Percentiles rank a stretch among this genome's conserved stretches.
These are phyloP conservation scores for Pythium monospermum DNA, from an alignment of 352 stramenopile genomes.

Conservation along the genomic window DNA sequence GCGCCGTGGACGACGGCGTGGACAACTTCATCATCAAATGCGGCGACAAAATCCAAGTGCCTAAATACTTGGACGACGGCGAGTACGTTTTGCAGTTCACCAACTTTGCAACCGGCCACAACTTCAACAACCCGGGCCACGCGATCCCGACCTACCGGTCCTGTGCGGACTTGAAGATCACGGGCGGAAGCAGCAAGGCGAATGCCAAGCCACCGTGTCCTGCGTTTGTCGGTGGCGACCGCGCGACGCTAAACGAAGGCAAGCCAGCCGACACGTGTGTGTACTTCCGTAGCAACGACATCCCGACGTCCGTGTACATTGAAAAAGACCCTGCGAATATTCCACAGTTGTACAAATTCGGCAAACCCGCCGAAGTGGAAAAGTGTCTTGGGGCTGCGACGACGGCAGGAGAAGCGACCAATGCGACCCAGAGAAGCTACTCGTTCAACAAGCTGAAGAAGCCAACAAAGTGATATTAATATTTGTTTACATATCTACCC, in stretches of 20 bases:
- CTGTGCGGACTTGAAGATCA: conserved; percentile 20
- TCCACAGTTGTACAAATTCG: conserved; percentile 10
- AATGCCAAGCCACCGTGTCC: conserved; percentile 5
- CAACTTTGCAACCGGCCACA: conserved; percentile 13
- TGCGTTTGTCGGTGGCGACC: conserved; percentile 18
- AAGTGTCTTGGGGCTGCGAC: too few relatives aligned
- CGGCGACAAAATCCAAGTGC: conserved; percentile 18
- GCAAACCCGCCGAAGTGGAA: conserved; percentile 3
- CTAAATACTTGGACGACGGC: conserved; percentile 12
- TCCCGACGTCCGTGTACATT: neutral
- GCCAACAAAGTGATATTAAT: too few relatives aligned
- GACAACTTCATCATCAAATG: conserved; percentile 11
- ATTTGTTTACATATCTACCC: too few relatives aligned
- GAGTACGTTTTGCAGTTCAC: conserved; percentile 24
- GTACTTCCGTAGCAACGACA: conserved; percentile 19
- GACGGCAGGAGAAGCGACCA: too few relatives aligned
- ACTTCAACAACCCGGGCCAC: conserved; percentile 9
- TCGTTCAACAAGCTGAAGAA: too few relatives aligned
- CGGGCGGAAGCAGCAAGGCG: conserved; percentile 1
- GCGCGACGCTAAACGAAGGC: conserved; percentile 7
- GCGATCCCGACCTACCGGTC: conserved; percentile 12
- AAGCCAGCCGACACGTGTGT: conserved; percentile 17
- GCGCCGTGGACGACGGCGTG: conserved; percentile 9
- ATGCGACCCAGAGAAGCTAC: too few relatives aligned
- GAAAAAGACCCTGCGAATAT: neutral